Percentiles rank a stretch among this genome's conserved stretches.
Evolutionary conservation across 805 yeast genomes (phyloP).

Genomic region (Yamadazyma olivae): DNA sequence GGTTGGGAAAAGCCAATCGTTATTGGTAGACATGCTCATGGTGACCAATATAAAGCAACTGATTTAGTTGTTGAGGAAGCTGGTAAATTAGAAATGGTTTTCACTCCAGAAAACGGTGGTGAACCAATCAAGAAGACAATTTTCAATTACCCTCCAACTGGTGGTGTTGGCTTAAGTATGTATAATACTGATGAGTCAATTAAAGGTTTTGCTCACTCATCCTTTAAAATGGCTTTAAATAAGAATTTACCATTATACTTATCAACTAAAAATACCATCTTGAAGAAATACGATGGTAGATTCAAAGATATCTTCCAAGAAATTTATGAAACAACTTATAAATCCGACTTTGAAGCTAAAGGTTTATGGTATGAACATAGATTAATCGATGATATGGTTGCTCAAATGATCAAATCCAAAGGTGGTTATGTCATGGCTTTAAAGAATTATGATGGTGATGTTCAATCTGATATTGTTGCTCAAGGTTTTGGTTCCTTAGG

Average conservation of each 20-base stretch:
- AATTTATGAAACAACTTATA: constrained; percentile 57
- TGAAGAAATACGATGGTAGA: constrained; percentile 79
- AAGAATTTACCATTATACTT: constrained; percentile 63
- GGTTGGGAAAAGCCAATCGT: constrained; percentile 82
- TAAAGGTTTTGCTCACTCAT: constrained; percentile 73
- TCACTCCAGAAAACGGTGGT: constrained; percentile 60
- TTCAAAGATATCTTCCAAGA: constrained; percentile 78
- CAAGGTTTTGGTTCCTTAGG: constrained; percentile 87
- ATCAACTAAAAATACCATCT: constrained; percentile 77
- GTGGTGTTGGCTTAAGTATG: constrained; percentile 84
- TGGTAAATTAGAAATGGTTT: constrained; percentile 65
- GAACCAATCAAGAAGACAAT: constrained; percentile 49
- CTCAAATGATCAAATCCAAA: constrained; percentile 81
- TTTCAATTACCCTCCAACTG: constrained; percentile 60
- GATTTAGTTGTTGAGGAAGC: constrained; percentile 65
- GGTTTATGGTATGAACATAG: constrained; percentile 78
- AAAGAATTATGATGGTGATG: constrained; percentile 86
- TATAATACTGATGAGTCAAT: constrained; percentile 81
- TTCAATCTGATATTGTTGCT: constrained; percentile 80
- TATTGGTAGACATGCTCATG: constrained; percentile 84
- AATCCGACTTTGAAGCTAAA: constrained; percentile 51
- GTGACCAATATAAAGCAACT: constrained; percentile 82
- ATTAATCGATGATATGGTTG: constrained; percentile 84
- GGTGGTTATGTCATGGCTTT: constrained; percentile 81
- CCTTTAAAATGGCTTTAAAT: constrained; percentile 69